These are phyloP conservation scores for Coniophora puteana DNA, from an alignment of 1,284 basidiomycete genomes.

Conservation along the genomic window DNA sequence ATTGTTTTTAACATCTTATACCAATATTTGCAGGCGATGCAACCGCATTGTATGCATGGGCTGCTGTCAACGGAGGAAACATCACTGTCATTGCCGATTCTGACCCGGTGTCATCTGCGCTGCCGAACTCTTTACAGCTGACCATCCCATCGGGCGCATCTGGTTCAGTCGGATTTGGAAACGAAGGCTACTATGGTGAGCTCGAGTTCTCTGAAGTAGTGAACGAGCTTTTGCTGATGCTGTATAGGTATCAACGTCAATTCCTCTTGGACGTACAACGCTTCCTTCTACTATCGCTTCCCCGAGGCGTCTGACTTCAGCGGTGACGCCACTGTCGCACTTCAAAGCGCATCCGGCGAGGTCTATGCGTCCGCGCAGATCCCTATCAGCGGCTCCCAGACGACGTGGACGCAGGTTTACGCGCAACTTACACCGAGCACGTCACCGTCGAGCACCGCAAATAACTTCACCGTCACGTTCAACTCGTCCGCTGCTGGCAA, in stretches of 20 bases:
- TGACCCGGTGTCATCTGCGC: constrained; percentile 50
- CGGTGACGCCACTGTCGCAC: constrained; percentile 40
- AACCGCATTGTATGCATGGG: constrained; percentile 52
- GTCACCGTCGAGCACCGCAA: constrained; percentile 36
- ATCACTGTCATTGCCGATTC: constrained; percentile 53
- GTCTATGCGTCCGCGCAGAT: constrained; percentile 41
- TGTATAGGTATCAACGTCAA: constrained; percentile 59
- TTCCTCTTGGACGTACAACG: constrained; percentile 53
- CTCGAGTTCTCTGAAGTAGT: background rate
- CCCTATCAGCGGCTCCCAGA: constrained; percentile 40
- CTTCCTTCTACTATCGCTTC: constrained; percentile 64
- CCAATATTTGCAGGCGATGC: constrained; percentile 34
- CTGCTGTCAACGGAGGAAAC: constrained; percentile 42
- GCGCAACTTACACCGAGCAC: constrained; percentile 41
- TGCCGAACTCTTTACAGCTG: constrained; percentile 63
- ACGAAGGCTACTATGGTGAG: constrained; percentile 60
- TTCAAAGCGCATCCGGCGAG: constrained; percentile 43
- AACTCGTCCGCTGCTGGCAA: constrained; percentile 46
- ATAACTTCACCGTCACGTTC: constrained; percentile 52
- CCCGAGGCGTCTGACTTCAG: constrained; percentile 42
- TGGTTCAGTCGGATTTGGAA: constrained; percentile 53
- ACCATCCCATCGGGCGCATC: constrained; percentile 38
- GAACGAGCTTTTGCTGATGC: background rate
- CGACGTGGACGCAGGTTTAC: constrained; percentile 50
- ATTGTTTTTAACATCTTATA: background rate